These are phyloP conservation scores for Eimeria necatrix DNA, from an alignment of 169 alveolate genomes.

Conservation along the genomic window DNA sequence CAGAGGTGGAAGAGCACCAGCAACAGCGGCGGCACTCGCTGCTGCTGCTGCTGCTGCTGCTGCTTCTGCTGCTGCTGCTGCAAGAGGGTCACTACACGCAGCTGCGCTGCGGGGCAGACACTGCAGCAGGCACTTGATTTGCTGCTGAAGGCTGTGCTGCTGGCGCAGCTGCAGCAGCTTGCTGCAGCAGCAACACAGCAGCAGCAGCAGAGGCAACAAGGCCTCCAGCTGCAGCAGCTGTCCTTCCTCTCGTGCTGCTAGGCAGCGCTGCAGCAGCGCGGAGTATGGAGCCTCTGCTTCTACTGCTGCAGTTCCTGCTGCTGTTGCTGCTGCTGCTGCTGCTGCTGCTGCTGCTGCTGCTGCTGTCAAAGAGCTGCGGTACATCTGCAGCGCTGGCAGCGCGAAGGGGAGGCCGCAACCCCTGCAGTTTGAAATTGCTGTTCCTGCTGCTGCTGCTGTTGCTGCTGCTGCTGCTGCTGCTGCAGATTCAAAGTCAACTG, in stretches of 20 bases:
- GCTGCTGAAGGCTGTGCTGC: constrained; percentile 13
- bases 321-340: not conserved
- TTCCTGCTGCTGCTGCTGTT: not conserved
- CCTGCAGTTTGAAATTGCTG: not conserved
- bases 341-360: not conserved
- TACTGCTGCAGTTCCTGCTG: not conserved
- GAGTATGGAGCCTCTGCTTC: not conserved
- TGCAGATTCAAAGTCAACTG: not conserved
- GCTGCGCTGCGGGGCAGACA: too few species aligned
- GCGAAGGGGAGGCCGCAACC: not conserved
- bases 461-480: not conserved
- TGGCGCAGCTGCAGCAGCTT: constrained; percentile 24
- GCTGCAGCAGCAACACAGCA: constrained; percentile 35
- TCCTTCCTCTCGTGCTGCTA: not conserved
- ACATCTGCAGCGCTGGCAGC: not conserved
- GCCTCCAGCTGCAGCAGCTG: not conserved
- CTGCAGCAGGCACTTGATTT: not conserved
- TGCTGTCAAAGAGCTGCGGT: not conserved
- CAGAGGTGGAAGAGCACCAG: not conserved
- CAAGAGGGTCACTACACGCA: not conserved
- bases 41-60: not conserved
- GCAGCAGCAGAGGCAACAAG: not conserved
- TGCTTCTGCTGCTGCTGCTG: too few species aligned
- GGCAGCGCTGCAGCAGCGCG: not conserved
- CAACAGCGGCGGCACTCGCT: not conserved